Base-by-base conservation (phyloP, 1,284 basidiomycete species). In the Boletellus dicymbophilus region DNA sequence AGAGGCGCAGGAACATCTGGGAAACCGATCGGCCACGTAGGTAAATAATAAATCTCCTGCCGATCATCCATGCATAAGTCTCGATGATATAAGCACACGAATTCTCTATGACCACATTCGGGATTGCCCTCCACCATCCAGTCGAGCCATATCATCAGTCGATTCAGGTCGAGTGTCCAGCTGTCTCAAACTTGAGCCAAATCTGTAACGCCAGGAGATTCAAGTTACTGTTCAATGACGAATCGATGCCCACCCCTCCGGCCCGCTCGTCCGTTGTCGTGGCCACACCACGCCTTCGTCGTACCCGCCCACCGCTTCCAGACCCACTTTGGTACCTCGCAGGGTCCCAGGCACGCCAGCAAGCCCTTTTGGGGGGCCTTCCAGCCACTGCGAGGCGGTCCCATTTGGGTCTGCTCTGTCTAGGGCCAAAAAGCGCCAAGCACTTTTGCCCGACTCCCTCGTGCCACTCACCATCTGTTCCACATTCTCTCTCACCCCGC, bases 81-180 rank as follows among this genome's bases (percentile, higher is more conserved):
- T 26, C 13, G 5, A 12, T 43, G 21, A n/a, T 13, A 11, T 31
- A 21, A 33, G 12, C 12, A 18, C 13, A n/a, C 15, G 11, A 21
- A 16, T 7, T 4, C 7, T 6, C 28, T 13, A 12, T 30, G 54
- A 4, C 53, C 49, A 52, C 74, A 74, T 0, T 43, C 56, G 7
- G 73, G 73, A 3, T 58, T 40, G 43, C 74, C 76, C 31, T 57
- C 66, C 7, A 71, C 55, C 72, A 58, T 64, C 73, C 73, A 76
- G 44, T 72, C 73, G 2, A 74, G 56, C 72, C 73, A 74, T 9
- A 13, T 9, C 52, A 72, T 74, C 25, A 74, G 27, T 37, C 44
- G 47, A 1, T 52, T 44, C 8, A 70, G 22, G 12, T 70, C 63
- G 13, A 22, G n/a, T 21, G 23, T 36, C 66, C 71, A 73, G 6